Percentiles rank a stretch among this genome's conserved stretches.
Evolutionary conservation across 345 rosid genomes (phyloP).

Genomic region (Hibiscus syriacus): DNA sequence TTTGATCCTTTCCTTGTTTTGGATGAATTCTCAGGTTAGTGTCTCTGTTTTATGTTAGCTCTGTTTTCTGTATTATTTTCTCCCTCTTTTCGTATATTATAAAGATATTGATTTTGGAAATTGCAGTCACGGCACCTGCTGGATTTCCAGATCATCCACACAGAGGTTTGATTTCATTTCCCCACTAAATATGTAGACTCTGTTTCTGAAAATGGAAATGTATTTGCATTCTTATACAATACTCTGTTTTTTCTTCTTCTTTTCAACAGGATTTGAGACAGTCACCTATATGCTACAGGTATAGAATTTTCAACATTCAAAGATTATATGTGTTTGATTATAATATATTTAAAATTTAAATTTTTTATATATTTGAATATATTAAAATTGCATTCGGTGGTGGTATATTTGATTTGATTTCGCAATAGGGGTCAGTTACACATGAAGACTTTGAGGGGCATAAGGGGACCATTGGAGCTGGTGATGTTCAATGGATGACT

Average conservation of each 20-base stretch:
- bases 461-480: constrained; percentile 65
- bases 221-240: neutral
- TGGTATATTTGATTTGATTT: neutral
- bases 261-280: constrained; percentile 91
- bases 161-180: constrained; percentile 49
- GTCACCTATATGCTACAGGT: constrained; percentile 96
- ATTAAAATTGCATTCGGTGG: neutral
- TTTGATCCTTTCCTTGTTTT: constrained; percentile 80
- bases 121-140: constrained; percentile 72
- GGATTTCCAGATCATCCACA: constrained; percentile 98
- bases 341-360: too few species aligned
- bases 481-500: constrained; percentile 95
- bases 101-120: neutral
- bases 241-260: neutral
- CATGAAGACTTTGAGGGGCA: constrained; percentile 94
- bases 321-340: too few species aligned
- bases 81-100: neutral
- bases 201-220: neutral
- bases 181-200: neutral
- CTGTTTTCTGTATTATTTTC: neutral
- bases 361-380: too few species aligned
- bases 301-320: neutral
- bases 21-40: constrained; percentile 81
- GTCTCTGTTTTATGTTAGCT: constrained; percentile 14
- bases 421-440: constrained; percentile 47